phyloP scores from a whole-genome alignment of 768 basidiomycete genomes.

The Calocybe indica region DNA sequence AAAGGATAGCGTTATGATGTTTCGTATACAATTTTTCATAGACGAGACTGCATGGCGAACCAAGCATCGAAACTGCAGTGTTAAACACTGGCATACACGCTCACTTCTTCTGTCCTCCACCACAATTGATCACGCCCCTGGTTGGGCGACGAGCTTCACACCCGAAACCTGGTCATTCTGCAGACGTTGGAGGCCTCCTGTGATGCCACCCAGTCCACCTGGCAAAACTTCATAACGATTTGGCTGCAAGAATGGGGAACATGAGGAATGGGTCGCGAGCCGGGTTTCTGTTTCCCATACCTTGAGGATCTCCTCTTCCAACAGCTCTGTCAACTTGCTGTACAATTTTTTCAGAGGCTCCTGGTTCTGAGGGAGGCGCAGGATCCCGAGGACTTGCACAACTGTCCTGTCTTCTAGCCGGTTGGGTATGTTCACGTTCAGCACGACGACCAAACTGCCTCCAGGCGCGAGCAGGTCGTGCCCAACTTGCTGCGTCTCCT shows the following conservation, averaged over 20 bases:
- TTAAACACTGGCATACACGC: too few species aligned
- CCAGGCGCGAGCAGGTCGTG: constrained; percentile 2
- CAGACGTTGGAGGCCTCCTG: constrained; percentile 28
- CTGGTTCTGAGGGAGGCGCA: not conserved
- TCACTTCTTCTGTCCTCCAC: too few species aligned
- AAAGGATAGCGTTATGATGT: too few species aligned
- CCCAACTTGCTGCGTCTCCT: not conserved
- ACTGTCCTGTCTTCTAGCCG: not conserved
- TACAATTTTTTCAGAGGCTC: not conserved
- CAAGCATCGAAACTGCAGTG: too few species aligned
- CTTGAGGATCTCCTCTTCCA: not conserved
- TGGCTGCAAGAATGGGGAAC: constrained; percentile 20
- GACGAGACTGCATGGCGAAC: too few species aligned
- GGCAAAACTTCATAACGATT: constrained; percentile 35
- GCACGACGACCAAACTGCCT: not conserved
- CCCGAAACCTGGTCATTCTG: constrained; percentile 33
- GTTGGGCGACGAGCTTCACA: constrained; percentile 35
- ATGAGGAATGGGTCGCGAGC: not conserved
- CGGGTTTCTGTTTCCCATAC: not conserved
- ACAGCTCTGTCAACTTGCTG: not conserved
- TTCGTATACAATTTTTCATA: too few species aligned
- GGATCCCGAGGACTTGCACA: not conserved
- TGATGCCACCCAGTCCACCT: constrained; percentile 31
- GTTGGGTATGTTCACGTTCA: not conserved
- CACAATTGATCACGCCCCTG: constrained; percentile 16